These are phyloP conservation scores for Penicillium manginii DNA, from an alignment of 495 filamentous ascomycete genomes.

Conservation along the genomic window DNA sequence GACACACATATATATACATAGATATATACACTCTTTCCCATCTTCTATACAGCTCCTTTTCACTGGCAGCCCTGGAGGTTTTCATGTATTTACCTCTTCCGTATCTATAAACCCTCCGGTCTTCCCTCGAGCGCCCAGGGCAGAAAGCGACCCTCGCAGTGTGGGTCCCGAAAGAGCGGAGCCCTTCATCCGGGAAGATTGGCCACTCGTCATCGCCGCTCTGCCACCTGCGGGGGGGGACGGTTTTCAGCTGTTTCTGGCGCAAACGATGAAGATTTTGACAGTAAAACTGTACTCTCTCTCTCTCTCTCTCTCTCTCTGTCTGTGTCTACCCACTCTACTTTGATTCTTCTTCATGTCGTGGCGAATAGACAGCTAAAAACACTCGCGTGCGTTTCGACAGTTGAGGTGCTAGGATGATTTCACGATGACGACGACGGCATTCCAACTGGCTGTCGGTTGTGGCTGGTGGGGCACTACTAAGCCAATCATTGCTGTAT, in stretches of 20 bases:
- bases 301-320: background rate
- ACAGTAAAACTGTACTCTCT: background rate
- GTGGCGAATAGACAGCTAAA: background rate
- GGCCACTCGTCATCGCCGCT: slow-evolving; percentile 2
- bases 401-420: slow-evolving; percentile 12
- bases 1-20: too few relatives aligned
- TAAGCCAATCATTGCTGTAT: background rate
- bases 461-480: background rate
- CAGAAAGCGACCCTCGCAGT: slow-evolving; percentile 9
- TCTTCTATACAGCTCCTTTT: too few relatives aligned
- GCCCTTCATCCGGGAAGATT: slow-evolving; percentile 10
- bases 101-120: background rate
- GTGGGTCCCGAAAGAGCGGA: slow-evolving; percentile 20
- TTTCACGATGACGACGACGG: slow-evolving; percentile 34
- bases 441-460: slow-evolving; percentile 8
- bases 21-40: too few relatives aligned
- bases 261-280: too few relatives aligned
- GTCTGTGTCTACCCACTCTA: background rate
- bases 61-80: too few relatives aligned
- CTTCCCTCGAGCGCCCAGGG: background rate
- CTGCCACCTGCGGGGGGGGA: background rate
- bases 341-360: background rate
- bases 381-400: background rate
- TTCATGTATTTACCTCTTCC: background rate
- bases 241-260: background rate